Evolutionary conservation across 768 basidiomycete species (phyloP).

Genomic region (Lentinula sp.): DNA sequence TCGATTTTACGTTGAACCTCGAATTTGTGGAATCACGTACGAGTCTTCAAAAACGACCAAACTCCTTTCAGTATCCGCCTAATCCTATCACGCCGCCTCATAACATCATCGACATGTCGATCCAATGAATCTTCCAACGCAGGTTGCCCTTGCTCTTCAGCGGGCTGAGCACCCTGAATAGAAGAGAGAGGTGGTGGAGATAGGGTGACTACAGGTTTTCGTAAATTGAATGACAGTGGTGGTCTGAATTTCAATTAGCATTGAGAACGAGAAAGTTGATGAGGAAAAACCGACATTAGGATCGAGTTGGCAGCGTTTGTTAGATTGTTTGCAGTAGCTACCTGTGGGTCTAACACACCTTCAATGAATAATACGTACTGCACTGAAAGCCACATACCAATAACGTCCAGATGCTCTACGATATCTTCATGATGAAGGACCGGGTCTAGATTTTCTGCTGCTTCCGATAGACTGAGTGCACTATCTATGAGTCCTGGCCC

Average conservation of each 20-base stretch:
- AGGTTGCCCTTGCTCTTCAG: constrained; percentile 17
- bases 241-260: constrained; percentile 37
- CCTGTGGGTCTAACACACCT: constrained; percentile 51
- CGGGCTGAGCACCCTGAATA: constrained; percentile 22
- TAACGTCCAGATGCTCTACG: constrained; percentile 79
- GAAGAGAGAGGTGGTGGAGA: constrained; percentile 24
- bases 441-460: constrained; percentile 11
- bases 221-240: constrained; percentile 60
- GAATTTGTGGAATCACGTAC: constrained; percentile 30
- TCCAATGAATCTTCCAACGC: constrained; percentile 51
- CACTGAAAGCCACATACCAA: constrained; percentile 38
- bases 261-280: neutral
- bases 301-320: constrained; percentile 80
- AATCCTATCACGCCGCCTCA: constrained; percentile 50
- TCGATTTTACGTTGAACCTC: neutral
- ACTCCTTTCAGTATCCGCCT: constrained; percentile 60
- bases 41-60: constrained; percentile 83
- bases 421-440: constrained; percentile 69
- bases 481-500: constrained; percentile 38
- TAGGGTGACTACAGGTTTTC: constrained; percentile 61
- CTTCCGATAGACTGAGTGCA: constrained; percentile 30
- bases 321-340: constrained; percentile 67
- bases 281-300: constrained; percentile 41
- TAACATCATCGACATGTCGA: constrained; percentile 72
- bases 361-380: neutral